A percentile compares a stretch with the other conserved stretches of the same genome.
phyloP scores from a whole-genome alignment of 75 land plant genomes.

The Pinus albicaulis region DNA sequence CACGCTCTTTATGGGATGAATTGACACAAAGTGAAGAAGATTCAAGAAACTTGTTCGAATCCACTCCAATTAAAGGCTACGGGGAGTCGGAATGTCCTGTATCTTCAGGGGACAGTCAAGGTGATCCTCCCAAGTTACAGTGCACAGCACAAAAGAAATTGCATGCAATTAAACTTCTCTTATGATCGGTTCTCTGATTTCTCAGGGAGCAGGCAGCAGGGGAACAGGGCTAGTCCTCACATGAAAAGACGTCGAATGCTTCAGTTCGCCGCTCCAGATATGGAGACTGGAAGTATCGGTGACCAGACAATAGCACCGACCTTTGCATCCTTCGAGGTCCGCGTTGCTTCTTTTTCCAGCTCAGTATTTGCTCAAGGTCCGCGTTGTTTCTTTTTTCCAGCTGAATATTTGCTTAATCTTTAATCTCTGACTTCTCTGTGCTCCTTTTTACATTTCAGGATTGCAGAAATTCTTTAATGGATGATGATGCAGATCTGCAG shows the following conservation, averaged over 20 bases:
- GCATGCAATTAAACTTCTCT: no score
- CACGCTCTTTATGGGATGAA: background rate
- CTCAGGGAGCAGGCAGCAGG: constrained; percentile 1
- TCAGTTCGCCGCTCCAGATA: constrained; percentile 1
- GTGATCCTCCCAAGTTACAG: no score
- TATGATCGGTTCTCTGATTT: background rate
- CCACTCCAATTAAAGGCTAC: background rate
- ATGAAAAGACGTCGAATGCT: constrained; percentile 7
- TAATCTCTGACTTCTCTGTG: background rate
- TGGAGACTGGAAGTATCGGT: background rate
- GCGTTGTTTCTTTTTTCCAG: no score
- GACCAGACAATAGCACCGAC: no score
- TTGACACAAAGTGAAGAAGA: background rate
- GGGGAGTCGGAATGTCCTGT: no score
- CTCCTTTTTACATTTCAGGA: background rate
- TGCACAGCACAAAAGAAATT: no score
- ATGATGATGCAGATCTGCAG: background rate
- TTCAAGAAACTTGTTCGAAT: background rate
- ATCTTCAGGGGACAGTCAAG: no score
- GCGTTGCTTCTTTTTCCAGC: no score
- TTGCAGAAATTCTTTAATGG: background rate
- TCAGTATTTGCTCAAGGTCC: background rate
- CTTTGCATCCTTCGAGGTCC: background rate
- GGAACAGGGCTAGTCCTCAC: background rate
- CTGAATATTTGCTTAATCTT: background rate